Evolutionary conservation across 768 basidiomycete genomes (phyloP).

Genomic region (Collybiopsis confluens): DNA sequence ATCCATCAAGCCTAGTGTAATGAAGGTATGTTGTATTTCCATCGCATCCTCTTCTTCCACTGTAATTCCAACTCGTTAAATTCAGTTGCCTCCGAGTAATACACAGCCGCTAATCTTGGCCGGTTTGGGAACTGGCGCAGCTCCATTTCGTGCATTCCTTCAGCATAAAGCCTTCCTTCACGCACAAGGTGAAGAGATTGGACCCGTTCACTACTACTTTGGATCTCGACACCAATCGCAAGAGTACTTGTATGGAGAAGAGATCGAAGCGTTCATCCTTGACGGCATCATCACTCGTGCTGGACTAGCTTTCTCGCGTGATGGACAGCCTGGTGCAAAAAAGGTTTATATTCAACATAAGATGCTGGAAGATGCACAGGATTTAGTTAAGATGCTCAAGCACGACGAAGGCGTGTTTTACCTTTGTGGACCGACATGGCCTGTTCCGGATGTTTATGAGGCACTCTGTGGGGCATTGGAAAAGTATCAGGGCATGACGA

Average conservation of each 20-base stretch:
- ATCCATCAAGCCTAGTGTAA: constrained; percentile 97
- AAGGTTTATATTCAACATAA: constrained; percentile 99
- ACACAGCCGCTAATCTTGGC: constrained; percentile 97
- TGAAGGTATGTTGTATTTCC: constrained; percentile 66
- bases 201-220: constrained; percentile 97
- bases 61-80: constrained; percentile 11
- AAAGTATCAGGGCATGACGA: constrained; percentile 62
- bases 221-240: constrained; percentile 93
- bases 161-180: constrained; percentile 88
- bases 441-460: constrained; percentile 97
- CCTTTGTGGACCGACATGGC: constrained; percentile 98
- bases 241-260: constrained; percentile 96
- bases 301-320: constrained; percentile 95
- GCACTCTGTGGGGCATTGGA: constrained; percentile 81
- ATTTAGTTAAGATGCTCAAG: constrained; percentile 70
- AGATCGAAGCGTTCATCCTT: constrained; percentile 89
- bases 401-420: constrained; percentile 84
- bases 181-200: constrained; percentile 72
- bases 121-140: constrained; percentile 96
- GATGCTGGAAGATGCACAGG: constrained; percentile 87
- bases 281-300: constrained; percentile 84
- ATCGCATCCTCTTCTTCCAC: not conserved
- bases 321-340: constrained; percentile 51
- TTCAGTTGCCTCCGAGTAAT: constrained; percentile 75
- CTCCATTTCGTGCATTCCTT: constrained; percentile 98